Base-by-base conservation (phyloP, 805 yeast genomes). In the Lipomyces sp. region DNA sequence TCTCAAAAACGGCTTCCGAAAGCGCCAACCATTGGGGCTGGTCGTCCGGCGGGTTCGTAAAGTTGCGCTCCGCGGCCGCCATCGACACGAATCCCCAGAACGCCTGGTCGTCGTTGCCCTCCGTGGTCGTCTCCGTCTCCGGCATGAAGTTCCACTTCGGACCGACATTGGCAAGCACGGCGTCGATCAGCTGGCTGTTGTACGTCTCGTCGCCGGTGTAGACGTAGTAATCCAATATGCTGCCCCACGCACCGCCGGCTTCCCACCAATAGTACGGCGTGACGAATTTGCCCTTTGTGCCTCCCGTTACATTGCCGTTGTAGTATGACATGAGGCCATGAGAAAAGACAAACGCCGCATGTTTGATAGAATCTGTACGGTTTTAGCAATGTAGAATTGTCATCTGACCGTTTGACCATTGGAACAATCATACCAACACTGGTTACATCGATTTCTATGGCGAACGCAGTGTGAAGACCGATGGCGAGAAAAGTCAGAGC, bases 91-190 rank as follows among this genome's bases (percentile, higher is more conserved):
- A 74, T 4, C 96, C 98, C 98, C 98, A 91, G 67, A 91, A 88
- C 1, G 86, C 96, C 72, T 91, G 98, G 73, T 91, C 98, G 75
- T 91, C 98, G 65, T 91, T 91, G 63, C 98, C 98, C 70, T 91
- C 97, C 1, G 95, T 86, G 32, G 89, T 81, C 10, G 90, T 80
- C 69, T 90, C 96, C 68, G 88, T 87, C 54, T 81, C 71, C 3
- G 97, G 96, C 68, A 91, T 82, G 68, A 82, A 93, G 69, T 91
- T 83, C 71, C 80, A 72, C 65, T 82, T 75, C 10, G 77, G 78
- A 42, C 91, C 91, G 8, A 80, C 79, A 69, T 91, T 98, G 63
- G 79, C 81, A 45, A 78, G 64, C 61, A 91, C 66, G 2, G 95
- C 85, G 33, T 75, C 71, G 61, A 77, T 75, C 47, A 87, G 75